Percentiles rank a stretch among this genome's conserved stretches.
These are phyloP conservation scores for Penicillium sp. DNA, from an alignment of 2,329 filamentous ascomycete species.

Conservation along the genomic window DNA sequence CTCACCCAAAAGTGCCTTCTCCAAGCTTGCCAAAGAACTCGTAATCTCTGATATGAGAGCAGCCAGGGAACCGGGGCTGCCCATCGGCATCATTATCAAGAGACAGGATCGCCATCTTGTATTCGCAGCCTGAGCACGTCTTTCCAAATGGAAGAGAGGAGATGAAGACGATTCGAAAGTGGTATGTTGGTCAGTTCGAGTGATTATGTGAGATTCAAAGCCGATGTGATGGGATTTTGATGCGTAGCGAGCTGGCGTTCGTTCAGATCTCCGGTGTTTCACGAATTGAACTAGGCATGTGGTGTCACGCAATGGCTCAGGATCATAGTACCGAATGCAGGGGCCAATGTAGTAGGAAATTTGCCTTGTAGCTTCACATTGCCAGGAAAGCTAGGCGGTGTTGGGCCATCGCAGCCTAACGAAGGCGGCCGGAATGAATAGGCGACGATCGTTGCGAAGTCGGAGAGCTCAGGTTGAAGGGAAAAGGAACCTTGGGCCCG, in stretches of 20 bases:
- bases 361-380: constrained; percentile 4
- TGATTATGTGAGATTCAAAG: too few relatives aligned
- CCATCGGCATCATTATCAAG: constrained; percentile 45
- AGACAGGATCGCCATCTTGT: constrained; percentile 36
- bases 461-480: too few relatives aligned
- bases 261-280: neutral
- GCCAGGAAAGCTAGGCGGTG: constrained; percentile 1
- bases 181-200: too few relatives aligned
- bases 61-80: constrained; percentile 66
- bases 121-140: too few relatives aligned
- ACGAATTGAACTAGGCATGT: neutral
- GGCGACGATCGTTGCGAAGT: neutral
- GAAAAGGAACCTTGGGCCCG: too few relatives aligned
- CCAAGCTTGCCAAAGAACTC: constrained; percentile 57
- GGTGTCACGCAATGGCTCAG: neutral
- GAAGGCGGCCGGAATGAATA: too few relatives aligned
- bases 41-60: constrained; percentile 53
- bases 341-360: neutral
- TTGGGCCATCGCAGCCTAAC: too few relatives aligned
- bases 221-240: neutral
- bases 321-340: constrained; percentile 1
- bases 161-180: too few relatives aligned
- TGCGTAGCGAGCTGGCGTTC: neutral
- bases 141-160: too few relatives aligned
- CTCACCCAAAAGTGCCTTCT: constrained; percentile 88